Evolutionary conservation across 2,329 filamentous ascomycete species (phyloP).

Genomic region (Diaporthe eres): DNA sequence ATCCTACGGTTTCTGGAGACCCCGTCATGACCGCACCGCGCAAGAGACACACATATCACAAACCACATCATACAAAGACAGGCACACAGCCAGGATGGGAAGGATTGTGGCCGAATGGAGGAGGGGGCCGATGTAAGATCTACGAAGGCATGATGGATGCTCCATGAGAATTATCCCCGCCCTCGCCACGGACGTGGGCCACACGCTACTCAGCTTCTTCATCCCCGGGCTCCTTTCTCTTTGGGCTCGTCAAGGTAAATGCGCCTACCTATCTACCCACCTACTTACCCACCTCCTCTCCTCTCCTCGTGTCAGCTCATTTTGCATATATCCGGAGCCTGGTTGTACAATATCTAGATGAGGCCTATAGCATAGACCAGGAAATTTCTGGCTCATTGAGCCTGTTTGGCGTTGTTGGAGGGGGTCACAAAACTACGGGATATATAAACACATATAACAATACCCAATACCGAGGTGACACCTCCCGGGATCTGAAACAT

Average conservation of each 20-base stretch:
- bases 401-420: conserved; percentile 30
- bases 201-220: conserved; percentile 29
- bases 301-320: neutral
- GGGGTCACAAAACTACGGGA: neutral
- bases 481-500: too few species aligned
- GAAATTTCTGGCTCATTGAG: conserved; percentile 3
- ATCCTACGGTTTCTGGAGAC: conserved; percentile 64
- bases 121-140: conserved; percentile 26
- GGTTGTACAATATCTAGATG: conserved; percentile 31
- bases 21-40: conserved; percentile 40
- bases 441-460: conserved; percentile 10
- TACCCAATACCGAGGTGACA: neutral
- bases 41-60: neutral
- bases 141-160: conserved; percentile 24
- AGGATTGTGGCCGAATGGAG: neutral
- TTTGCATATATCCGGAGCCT: conserved; percentile 30
- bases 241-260: neutral
- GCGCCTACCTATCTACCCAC: neutral
- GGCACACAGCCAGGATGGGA: neutral
- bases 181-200: neutral
- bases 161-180: neutral
- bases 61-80: neutral
- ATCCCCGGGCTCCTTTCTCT: neutral
- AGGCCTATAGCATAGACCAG: conserved; percentile 31
- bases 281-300: neutral